A percentile compares a stretch with the other conserved stretches of the same genome.
phyloP scores from a whole-genome alignment of 2,329 filamentous ascomycete genomes.

The Clonostachys solani region DNA sequence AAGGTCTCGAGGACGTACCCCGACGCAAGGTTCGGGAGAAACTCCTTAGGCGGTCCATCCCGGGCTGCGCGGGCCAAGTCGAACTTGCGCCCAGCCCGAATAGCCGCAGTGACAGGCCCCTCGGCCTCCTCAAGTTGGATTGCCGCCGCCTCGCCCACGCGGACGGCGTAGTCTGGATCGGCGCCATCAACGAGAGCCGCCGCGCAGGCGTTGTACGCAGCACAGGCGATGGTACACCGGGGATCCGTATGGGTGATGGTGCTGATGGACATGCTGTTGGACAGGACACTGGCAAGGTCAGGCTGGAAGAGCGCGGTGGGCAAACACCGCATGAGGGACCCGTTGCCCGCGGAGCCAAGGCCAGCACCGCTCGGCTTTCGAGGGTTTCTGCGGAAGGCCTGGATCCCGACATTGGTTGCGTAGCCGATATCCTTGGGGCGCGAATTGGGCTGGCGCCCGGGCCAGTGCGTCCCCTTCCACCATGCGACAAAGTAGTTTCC shows the following conservation, averaged over 20 bases:
- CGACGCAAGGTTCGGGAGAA: slow-evolving; percentile 18
- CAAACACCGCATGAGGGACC: slow-evolving; percentile 42
- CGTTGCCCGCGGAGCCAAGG: slow-evolving; percentile 32
- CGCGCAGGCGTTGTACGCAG: slow-evolving; percentile 32
- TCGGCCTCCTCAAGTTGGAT: slow-evolving; percentile 11
- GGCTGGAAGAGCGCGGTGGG: slow-evolving; percentile 34
- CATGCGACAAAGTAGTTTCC: slow-evolving; percentile 35
- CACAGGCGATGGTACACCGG: slow-evolving; percentile 27
- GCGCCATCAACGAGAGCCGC: slow-evolving; percentile 19
- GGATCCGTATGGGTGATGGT: slow-evolving; percentile 32
- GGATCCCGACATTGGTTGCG: slow-evolving; percentile 27
- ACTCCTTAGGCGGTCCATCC: slow-evolving; percentile 16
- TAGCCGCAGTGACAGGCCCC: slow-evolving; percentile 12
- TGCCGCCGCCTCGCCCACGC: slow-evolving; percentile 14
- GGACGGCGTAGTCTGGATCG: slow-evolving; percentile 16
- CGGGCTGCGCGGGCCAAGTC: slow-evolving; percentile 18
- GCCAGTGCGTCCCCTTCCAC: slow-evolving; percentile 33
- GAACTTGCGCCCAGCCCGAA: slow-evolving; percentile 18
- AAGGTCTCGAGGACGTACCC: slow-evolving; percentile 40
- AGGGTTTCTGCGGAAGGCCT: slow-evolving; percentile 14
- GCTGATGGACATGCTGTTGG: slow-evolving; percentile 28
- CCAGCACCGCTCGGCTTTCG: slow-evolving; percentile 30
- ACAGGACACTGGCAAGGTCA: slow-evolving; percentile 14
- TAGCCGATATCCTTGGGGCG: slow-evolving; percentile 31
- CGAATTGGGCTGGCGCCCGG: slow-evolving; percentile 37